These are phyloP conservation scores for Odontarrhena argentea DNA, from an alignment of 345 rosid species.

Conservation along the genomic window DNA sequence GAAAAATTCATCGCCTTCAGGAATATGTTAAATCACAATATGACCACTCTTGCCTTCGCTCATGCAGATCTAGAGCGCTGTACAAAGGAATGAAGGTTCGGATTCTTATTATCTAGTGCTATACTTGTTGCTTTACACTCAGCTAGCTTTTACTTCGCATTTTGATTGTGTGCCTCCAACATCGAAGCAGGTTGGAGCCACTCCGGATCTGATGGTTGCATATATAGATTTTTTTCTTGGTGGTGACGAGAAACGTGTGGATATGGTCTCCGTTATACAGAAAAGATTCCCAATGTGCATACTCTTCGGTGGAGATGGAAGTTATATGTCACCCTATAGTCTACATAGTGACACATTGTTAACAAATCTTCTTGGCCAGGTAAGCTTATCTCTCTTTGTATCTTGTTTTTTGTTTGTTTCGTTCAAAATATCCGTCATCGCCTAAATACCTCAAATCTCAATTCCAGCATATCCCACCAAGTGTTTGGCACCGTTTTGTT, in stretches of 20 bases:
- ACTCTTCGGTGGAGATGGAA: conserved; percentile 94
- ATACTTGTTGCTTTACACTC: conserved; percentile 13
- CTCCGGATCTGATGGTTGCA: conserved; percentile 94
- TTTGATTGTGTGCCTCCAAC: conserved; percentile 17
- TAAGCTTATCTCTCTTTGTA: conserved; percentile 38
- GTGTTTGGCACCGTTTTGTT: conserved; percentile 92
- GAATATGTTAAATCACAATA: conserved; percentile 96
- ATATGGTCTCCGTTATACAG: conserved; percentile 82
- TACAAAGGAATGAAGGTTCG: conserved; percentile 98
- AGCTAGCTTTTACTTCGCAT: conserved; percentile 5
- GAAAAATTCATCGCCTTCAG: conserved; percentile 86
- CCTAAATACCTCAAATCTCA: conserved; percentile 21
- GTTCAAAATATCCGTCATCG: not conserved
- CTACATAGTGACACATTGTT: conserved; percentile 76
- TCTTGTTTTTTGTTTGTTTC: not conserved
- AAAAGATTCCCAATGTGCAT: conserved; percentile 96
- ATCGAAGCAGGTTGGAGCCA: conserved; percentile 84
- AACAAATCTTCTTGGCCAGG: conserved; percentile 97
- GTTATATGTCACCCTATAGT: conserved; percentile 95
- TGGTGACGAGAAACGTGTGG: conserved; percentile 96
- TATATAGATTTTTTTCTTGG: conserved; percentile 95
- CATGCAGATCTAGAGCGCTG: conserved; percentile 96
- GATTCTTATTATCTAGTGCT: conserved; percentile 26
- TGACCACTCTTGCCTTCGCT: conserved; percentile 98
- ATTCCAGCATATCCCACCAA: conserved; percentile 81